A percentile compares a stretch with the other conserved stretches of the same genome.
phyloP scores from a whole-genome alignment of 192 early-diverging fungal genomes.

The Gryganskiella cystojenkinii region DNA sequence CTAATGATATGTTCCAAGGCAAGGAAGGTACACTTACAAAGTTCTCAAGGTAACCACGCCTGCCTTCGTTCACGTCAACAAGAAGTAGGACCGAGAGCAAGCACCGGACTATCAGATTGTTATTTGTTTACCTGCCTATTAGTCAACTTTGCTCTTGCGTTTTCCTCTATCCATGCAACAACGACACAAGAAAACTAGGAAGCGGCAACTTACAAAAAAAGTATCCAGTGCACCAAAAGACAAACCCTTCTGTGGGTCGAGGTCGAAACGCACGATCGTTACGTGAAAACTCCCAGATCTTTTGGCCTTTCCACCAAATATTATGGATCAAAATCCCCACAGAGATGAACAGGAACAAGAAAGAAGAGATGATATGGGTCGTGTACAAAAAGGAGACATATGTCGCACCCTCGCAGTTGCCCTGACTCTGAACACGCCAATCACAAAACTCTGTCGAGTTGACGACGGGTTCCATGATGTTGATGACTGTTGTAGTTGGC shows the following conservation, averaged over 20 bases:
- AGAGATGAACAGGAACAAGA: conserved; percentile 49
- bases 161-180: not conserved
- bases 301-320: conserved; percentile 52
- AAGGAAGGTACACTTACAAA: conserved; percentile 19
- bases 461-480: not conserved
- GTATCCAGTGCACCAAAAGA: conserved; percentile 45
- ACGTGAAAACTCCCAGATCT: conserved; percentile 50
- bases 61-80: conserved; percentile 24
- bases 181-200: not conserved
- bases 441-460: conserved; percentile 36
- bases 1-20: not conserved
- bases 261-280: conserved; percentile 45
- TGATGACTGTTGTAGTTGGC: not conserved
- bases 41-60: conserved; percentile 39
- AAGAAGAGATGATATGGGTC: conserved; percentile 47
- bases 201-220: conserved; percentile 34
- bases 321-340: conserved; percentile 45
- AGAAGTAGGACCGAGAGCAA: conserved; percentile 32
- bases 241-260: conserved; percentile 47
- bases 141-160: no score
- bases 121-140: not conserved
- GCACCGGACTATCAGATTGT: conserved; percentile 30
- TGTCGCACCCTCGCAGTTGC: conserved; percentile 33
- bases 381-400: conserved; percentile 50
- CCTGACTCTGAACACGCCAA: conserved; percentile 44